phyloP scores from a whole-genome alignment of 2,329 filamentous ascomycete genomes.

The Escovopsis sp. region DNA sequence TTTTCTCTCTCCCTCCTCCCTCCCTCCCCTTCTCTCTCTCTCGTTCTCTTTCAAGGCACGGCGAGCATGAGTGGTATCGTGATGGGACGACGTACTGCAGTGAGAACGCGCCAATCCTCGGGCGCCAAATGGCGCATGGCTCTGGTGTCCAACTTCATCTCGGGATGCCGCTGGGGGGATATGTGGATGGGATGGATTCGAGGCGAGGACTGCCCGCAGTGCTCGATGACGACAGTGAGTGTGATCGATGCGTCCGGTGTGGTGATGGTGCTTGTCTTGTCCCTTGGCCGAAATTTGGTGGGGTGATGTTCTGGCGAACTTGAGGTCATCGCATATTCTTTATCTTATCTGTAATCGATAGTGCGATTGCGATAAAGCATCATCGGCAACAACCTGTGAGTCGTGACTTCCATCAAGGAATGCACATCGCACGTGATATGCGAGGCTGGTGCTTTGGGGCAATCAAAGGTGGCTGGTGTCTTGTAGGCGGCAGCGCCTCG shows the following conservation, averaged over 20 bases:
- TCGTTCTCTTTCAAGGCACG: not conserved
- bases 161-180: conserved; percentile 6
- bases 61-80: not conserved
- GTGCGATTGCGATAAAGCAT: no score
- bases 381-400: no score
- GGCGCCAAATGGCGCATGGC: conserved; percentile 80
- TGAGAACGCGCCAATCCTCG: conserved; percentile 92
- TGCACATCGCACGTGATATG: conserved; percentile 23
- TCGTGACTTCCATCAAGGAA: no score
- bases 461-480: conserved; percentile 8
- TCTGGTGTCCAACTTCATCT: conserved; percentile 91
- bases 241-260: no score
- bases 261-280: no score
- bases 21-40: no score
- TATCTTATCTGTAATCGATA: conserved; percentile 13
- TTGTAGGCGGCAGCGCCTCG: conserved; percentile 30
- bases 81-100: conserved; percentile 49
- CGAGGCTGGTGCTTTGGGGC: conserved; percentile 11
- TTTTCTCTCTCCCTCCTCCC: no score
- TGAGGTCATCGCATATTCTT: conserved; percentile 14
- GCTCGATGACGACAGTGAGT: no score
- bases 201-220: no score
- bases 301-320: conserved; percentile 9
- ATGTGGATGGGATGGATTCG: no score
- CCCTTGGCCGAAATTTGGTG: conserved; percentile 9